These are phyloP conservation scores for Penicillium digitatum DNA, from an alignment of 2,329 filamentous ascomycete species.

Conservation along the genomic window DNA sequence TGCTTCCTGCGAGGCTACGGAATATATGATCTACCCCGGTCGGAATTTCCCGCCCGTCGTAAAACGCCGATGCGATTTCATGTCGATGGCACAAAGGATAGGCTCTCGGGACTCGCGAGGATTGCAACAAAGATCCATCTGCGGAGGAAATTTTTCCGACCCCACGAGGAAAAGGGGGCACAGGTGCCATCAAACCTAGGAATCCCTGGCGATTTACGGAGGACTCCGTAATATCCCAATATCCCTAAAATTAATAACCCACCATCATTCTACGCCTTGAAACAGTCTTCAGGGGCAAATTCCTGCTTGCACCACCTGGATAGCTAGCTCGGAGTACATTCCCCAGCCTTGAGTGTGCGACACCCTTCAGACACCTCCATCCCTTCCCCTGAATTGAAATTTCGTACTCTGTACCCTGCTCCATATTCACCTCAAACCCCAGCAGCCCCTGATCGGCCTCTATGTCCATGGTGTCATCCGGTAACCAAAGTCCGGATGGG, in stretches of 20 bases:
- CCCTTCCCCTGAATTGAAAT: background rate
- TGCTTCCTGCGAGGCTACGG: background rate
- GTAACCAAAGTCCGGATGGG: background rate
- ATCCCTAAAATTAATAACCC: constrained; percentile 10
- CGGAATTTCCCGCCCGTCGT: background rate
- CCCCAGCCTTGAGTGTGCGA: background rate
- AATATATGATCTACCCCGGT: background rate
- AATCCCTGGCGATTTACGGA: background rate
- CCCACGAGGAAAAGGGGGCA: constrained; percentile 4
- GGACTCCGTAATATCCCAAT: background rate
- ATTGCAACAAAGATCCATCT: constrained; percentile 1
- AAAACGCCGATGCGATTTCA: background rate
- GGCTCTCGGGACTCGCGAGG: background rate
- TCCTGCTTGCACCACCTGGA: background rate
- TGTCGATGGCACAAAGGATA: background rate
- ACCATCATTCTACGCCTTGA: background rate
- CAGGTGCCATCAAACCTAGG: background rate
- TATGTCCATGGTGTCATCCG: constrained; percentile 3
- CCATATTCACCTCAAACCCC: background rate
- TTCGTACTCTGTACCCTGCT: background rate
- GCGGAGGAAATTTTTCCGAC: background rate
- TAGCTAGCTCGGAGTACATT: background rate
- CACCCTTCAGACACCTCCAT: background rate
- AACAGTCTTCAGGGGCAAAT: background rate
- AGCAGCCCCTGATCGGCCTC: background rate